Base-by-base conservation (phyloP, 2,329 filamentous ascomycete species). In the Triangularia setosa region DNA sequence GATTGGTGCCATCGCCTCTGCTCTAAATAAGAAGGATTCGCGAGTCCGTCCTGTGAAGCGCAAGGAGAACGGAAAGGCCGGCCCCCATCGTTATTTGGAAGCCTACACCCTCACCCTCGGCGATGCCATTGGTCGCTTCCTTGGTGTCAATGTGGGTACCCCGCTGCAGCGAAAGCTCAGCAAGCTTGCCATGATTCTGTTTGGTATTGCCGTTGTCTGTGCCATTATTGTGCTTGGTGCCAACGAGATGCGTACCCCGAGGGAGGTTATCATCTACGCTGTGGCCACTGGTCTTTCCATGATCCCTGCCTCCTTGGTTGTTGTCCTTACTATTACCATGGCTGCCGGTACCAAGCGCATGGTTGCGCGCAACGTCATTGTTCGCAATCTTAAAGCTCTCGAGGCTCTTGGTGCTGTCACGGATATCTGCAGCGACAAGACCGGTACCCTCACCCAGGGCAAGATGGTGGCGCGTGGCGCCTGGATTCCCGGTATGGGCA, bases 361-460 rank as follows among this genome's bases (percentile, higher is more conserved):
- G 82, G 82, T 82, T 6, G 78, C 81, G 69, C 78, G 83, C 11
- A 78, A 86, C 69, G 83, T 86, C 56, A 80, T 87, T 62, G 82
- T 86, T 23, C 79, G 83, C 64, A 87, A 88, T 70, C 82, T 90
- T 72, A 82, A 85, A 9, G 84, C 85, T 4, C 81, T 90, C 6
- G 88, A 90, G 71, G 87, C 87, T n/a, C 82, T 90, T 53, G 88
- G 87, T 55, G 87, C 86, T 62, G 87, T 90, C 16, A 90, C 86
- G 64, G 85, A 88, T 69, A 88, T 90, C 64, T 90, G 87, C 75
- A 88, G 85, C 48, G 87, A 90, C 79, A 90, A 90, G 78, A 90
- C 87, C 1, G 88, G 88, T 30, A 90, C 87, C 0, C 77, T 88
- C 53, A 88, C 86, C 3, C 85, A 87, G 70, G 84, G 87, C 65